Evolutionary conservation across 2,329 filamentous ascomycete genomes (phyloP).

Genomic region (Hypoxylon sp.): DNA sequence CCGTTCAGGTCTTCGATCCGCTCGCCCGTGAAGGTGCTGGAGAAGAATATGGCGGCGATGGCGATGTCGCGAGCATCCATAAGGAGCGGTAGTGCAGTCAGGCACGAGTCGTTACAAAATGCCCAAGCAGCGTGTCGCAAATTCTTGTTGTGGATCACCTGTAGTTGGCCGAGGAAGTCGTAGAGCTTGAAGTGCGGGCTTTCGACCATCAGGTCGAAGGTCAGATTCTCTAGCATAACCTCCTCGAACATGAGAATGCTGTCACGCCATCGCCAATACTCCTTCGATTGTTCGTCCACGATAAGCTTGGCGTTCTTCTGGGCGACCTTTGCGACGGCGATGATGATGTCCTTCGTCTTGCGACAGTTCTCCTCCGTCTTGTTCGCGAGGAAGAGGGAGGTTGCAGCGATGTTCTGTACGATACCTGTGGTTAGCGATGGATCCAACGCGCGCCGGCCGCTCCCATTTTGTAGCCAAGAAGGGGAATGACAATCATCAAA

Average conservation of each 20-base stretch:
- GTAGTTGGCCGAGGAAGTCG: constrained; percentile 77
- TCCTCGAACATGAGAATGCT: constrained; percentile 94
- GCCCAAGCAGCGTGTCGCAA: constrained; percentile 90
- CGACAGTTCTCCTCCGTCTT: constrained; percentile 98
- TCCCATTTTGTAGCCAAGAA: neutral
- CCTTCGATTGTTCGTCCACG: constrained; percentile 96
- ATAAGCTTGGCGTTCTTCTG: constrained; percentile 91
- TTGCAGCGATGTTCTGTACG: constrained; percentile 80
- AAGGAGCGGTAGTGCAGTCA: constrained; percentile 84
- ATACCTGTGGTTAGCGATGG: constrained; percentile 26
- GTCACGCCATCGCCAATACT: constrained; percentile 98
- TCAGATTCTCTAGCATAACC: constrained; percentile 86
- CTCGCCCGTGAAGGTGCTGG: constrained; percentile 75
- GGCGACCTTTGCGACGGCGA: constrained; percentile 91
- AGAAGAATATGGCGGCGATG: constrained; percentile 85
- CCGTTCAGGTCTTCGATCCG: constrained; percentile 80
- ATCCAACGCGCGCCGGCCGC: neutral
- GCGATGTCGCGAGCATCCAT: constrained; percentile 83
- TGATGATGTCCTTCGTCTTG: constrained; percentile 93
- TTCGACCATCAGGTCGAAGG: constrained; percentile 91
- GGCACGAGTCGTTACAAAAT: constrained; percentile 88
- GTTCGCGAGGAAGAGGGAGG: constrained; percentile 90
- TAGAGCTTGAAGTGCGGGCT: constrained; percentile 87
- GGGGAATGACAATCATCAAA: constrained; percentile 7
- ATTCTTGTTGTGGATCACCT: constrained; percentile 79